Conservation (phyloP, 2,329 filamentous ascomycete species). For the Calonectria leucothoes region DNA sequence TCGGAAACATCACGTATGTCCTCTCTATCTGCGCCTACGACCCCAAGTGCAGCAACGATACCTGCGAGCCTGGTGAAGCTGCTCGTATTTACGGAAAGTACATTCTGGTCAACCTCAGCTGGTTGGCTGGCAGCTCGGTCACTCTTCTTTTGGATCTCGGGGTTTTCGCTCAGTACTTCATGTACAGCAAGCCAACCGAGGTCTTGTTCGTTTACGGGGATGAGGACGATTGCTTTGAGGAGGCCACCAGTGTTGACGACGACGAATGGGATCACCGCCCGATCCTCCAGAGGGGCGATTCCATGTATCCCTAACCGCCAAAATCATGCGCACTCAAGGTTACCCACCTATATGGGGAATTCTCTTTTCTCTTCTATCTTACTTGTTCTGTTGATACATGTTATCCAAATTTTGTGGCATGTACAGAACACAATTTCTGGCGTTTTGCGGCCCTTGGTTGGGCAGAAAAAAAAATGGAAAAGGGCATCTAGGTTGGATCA, state of each 20-base stretch:
- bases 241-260: conserved; percentile 39
- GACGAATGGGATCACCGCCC: conserved; percentile 56
- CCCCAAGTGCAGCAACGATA: conserved; percentile 69
- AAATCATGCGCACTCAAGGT: not conserved
- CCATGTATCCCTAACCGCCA: conserved; percentile 35
- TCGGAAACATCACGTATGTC: conserved; percentile 95
- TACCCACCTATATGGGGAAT: conserved; percentile 18
- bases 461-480: not conserved
- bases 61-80: conserved; percentile 75
- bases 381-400: conserved; percentile 4
- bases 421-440: not conserved
- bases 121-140: conserved; percentile 89
- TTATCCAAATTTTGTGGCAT: not conserved
- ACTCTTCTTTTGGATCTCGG: conserved; percentile 86
- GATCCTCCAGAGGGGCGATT: conserved; percentile 47
- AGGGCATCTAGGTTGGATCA: not conserved
- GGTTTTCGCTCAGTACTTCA: conserved; percentile 92
- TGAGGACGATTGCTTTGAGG: conserved; percentile 42
- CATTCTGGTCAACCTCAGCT: conserved; percentile 89
- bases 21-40: conserved; percentile 92
- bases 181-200: conserved; percentile 71
- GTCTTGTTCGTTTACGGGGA: conserved; percentile 44
- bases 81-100: conserved; percentile 79
- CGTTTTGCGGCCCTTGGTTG: not conserved
- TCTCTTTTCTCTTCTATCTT: conserved; percentile 30